Conservation (phyloP, 192 early-diverging fungal species). For the Mortierella alpina region DNA sequence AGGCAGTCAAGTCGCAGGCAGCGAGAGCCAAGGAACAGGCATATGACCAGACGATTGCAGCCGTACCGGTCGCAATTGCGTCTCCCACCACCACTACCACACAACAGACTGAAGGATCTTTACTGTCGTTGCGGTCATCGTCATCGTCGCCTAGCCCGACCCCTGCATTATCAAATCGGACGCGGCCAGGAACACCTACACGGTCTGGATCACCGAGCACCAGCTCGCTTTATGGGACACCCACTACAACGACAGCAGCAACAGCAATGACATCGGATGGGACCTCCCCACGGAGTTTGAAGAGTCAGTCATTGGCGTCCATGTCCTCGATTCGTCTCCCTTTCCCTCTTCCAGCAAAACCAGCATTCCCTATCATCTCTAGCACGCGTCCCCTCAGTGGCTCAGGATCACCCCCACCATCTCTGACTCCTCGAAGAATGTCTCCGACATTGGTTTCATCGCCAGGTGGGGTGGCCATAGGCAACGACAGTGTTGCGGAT, state of each 20-base stretch:
- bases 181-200: too few relatives aligned
- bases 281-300: too few relatives aligned
- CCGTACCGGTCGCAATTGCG: background rate
- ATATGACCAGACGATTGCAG: conserved; percentile 42
- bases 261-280: too few relatives aligned
- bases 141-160: background rate
- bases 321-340: conserved; percentile 19
- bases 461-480: background rate
- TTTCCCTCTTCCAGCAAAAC: conserved; percentile 40
- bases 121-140: conserved; percentile 2
- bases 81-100: background rate
- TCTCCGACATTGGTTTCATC: background rate
- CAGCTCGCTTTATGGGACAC: too few relatives aligned
- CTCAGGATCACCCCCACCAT: conserved; percentile 17
- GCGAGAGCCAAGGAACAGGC: conserved; percentile 35
- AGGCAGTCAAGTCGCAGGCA: conserved; percentile 15
- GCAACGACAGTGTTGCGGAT: background rate
- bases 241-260: too few relatives aligned
- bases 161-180: too few relatives aligned
- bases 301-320: background rate
- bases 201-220: too few relatives aligned
- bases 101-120: background rate
- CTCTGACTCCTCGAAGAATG: background rate
- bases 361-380: conserved; percentile 39
- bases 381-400: conserved; percentile 11